Conservation (phyloP, 441 rosid genomes). For the Sinapis alba region DNA sequence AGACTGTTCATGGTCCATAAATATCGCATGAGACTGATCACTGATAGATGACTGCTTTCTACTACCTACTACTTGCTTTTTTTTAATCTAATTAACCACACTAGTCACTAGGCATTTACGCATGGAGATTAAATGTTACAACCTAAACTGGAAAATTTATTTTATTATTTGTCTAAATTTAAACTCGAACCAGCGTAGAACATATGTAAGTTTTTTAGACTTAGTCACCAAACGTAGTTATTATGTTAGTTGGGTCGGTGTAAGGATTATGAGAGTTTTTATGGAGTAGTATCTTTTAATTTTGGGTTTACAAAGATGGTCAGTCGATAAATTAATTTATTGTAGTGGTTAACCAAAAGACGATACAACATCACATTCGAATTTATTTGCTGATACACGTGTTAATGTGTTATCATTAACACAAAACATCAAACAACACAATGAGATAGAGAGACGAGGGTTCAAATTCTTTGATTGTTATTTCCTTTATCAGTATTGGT, state of each 20-base stretch:
- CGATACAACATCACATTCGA: neutral
- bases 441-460: neutral
- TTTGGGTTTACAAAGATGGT: neutral
- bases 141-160: neutral
- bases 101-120: neutral
- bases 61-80: slow-evolving; percentile 19
- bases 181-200: neutral
- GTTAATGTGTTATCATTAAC: neutral
- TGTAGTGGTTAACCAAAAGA: slow-evolving; percentile 5
- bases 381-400: neutral
- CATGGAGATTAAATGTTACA: neutral
- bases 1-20: neutral
- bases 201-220: neutral
- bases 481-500: neutral
- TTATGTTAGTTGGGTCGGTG: slow-evolving; percentile 1
- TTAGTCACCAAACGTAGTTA: neutral
- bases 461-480: neutral
- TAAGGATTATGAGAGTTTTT: neutral
- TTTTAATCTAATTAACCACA: slow-evolving; percentile 1
- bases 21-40: slow-evolving; percentile 21
- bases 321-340: neutral
- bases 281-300: neutral
- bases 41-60: slow-evolving; percentile 8
- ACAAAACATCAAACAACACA: neutral
- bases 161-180: neutral